phyloP scores from a whole-genome alignment of 78 protist species.

The Dictyostelium intermedium region DNA sequence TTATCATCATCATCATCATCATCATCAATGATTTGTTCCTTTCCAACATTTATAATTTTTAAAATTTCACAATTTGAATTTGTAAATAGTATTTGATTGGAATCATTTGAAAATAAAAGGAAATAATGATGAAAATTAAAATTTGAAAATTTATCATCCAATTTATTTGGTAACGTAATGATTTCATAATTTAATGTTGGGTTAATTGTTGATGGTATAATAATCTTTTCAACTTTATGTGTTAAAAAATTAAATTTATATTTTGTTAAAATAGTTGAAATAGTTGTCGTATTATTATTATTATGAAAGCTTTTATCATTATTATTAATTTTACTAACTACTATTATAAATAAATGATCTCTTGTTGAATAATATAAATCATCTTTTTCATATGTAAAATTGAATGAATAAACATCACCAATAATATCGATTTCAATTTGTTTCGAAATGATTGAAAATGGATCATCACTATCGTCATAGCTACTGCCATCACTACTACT shows the following conservation, averaged over 20 bases:
- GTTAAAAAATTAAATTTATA: background rate
- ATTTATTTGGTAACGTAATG: background rate
- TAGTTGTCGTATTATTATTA: background rate
- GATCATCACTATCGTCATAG: background rate
- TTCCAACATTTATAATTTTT: background rate
- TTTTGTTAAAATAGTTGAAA: background rate
- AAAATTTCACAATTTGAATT: conserved; percentile 1
- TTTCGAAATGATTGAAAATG: background rate
- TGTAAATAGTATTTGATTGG: background rate
- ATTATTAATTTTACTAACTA: background rate
- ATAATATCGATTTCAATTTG: background rate
- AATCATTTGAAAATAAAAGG: background rate
- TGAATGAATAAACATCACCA: background rate
- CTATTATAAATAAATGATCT: background rate
- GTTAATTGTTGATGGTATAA: background rate
- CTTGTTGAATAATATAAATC: background rate
- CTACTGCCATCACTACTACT: too few relatives aligned
- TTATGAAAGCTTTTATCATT: background rate
- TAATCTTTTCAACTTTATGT: background rate
- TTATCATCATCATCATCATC: background rate
- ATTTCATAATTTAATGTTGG: background rate
- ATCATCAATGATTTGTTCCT: background rate
- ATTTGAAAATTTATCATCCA: background rate
- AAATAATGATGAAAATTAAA: conserved; percentile 7
- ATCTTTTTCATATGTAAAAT: conserved; percentile 1